Conservation (phyloP, 2,329 filamentous ascomycete species). For the Trichothecium sympodiale region DNA sequence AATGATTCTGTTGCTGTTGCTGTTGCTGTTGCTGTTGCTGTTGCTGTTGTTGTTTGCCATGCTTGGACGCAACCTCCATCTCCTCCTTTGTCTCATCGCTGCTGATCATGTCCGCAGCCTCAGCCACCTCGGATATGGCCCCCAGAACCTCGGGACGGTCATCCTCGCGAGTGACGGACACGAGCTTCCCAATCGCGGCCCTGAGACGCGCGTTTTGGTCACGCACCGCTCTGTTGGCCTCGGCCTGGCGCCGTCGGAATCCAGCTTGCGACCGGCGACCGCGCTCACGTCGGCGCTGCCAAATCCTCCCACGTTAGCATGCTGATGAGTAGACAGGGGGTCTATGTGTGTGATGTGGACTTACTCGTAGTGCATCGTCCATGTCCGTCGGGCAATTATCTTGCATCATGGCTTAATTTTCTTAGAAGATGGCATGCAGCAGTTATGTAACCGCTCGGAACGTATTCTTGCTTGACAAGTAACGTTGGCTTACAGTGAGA, state of each 20-base stretch:
- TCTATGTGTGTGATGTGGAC: not conserved
- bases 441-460: too few relatives aligned
- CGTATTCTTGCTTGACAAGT: too few relatives aligned
- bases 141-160: slow-evolving; percentile 5
- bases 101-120: slow-evolving; percentile 5
- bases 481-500: too few relatives aligned
- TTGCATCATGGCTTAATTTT: too few relatives aligned
- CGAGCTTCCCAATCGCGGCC: slow-evolving; percentile 2
- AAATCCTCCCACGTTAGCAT: slow-evolving; percentile 3
- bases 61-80: too few relatives aligned
- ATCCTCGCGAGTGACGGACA: slow-evolving; percentile 3
- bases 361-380: not conserved
- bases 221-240: slow-evolving; percentile 8
- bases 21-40: too few relatives aligned
- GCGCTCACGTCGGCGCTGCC: slow-evolving; percentile 17
- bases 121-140: slow-evolving; percentile 4
- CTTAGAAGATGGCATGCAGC: too few relatives aligned
- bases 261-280: slow-evolving; percentile 17
- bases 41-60: too few relatives aligned
- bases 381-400: too few relatives aligned
- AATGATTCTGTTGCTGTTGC: too few relatives aligned
- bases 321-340: too few relatives aligned
- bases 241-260: slow-evolving; percentile 17
- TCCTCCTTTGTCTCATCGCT: not conserved
- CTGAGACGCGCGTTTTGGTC: slow-evolving; percentile 10